Conservation (phyloP, 495 filamentous ascomycete species). For the Tuber melanosporum region DNA sequence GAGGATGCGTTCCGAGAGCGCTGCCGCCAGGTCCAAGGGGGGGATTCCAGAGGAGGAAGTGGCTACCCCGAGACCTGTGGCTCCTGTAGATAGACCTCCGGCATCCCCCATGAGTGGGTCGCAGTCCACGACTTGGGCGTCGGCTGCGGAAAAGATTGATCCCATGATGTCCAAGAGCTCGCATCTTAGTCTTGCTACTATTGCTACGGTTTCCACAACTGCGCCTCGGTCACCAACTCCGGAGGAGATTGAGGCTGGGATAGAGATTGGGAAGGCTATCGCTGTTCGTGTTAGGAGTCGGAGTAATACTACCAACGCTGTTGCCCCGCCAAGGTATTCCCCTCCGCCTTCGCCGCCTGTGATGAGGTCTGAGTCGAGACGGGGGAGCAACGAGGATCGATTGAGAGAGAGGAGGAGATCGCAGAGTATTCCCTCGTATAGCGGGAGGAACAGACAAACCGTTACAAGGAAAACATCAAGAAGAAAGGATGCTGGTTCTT, state of each 20-base stretch:
- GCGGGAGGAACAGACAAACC: constrained; percentile 1
- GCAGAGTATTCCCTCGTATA: constrained; percentile 1
- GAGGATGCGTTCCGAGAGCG: not conserved
- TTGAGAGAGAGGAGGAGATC: constrained; percentile 11
- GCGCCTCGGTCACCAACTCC: constrained; percentile 24
- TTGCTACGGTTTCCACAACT: constrained; percentile 13
- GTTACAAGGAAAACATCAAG: constrained; percentile 13
- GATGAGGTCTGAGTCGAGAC: constrained; percentile 13
- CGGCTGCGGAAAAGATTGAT: constrained; percentile 6
- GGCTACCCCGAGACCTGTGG: not conserved
- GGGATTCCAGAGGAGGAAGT: not conserved
- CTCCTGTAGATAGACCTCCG: not conserved
- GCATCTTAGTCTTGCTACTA: constrained; percentile 17
- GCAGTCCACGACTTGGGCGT: not conserved
- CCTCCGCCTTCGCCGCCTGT: constrained; percentile 25
- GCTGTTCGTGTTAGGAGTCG: constrained; percentile 25
- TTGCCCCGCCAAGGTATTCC: constrained; percentile 3
- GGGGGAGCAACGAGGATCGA: constrained; percentile 8
- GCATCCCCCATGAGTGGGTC: not conserved
- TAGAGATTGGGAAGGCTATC: constrained; percentile 33
- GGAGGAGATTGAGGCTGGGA: constrained; percentile 30
- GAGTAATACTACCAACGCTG: constrained; percentile 21
- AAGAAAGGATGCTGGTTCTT: constrained; percentile 14
- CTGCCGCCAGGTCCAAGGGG: not conserved
- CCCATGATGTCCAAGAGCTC: constrained; percentile 18